Conservation (phyloP, 1,284 basidiomycete species). For the Rhodotorula sp. region DNA sequence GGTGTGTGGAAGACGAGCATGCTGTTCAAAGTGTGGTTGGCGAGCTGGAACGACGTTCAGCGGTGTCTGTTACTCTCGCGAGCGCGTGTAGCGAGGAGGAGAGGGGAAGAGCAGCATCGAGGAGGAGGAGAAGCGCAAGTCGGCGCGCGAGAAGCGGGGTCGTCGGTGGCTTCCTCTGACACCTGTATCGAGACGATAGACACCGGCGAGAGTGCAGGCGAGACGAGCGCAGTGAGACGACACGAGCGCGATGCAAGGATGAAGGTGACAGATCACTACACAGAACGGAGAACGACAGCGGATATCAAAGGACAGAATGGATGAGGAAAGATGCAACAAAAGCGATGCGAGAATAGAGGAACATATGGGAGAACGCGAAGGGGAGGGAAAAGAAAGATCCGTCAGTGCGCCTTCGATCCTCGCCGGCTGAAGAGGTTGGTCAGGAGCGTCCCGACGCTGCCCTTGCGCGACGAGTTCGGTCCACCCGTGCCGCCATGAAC, state of each 20-base stretch:
- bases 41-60: not conserved
- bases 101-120: not conserved
- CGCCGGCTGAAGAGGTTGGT: not conserved
- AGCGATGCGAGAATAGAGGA: no score
- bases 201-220: not conserved
- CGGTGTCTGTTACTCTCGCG: not conserved
- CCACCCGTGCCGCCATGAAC: not conserved
- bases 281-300: not conserved
- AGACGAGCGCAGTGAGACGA: not conserved
- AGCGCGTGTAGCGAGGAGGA: not conserved
- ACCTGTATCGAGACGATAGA: no score
- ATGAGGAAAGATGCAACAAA: not conserved
- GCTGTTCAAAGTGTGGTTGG: not conserved
- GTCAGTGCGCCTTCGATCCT: not conserved
- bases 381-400: not conserved
- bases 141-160: not conserved
- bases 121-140: no score
- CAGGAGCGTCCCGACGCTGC: conserved; percentile 6
- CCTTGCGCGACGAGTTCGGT: conserved; percentile 3
- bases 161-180: not conserved
- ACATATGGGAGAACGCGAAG: not conserved
- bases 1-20: conserved; percentile 24
- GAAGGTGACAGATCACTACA: no score
- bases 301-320: no score
- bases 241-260: not conserved